Evolutionary conservation across 331 rosid species (phyloP).

Genomic region (Pyracantha coccinea): DNA sequence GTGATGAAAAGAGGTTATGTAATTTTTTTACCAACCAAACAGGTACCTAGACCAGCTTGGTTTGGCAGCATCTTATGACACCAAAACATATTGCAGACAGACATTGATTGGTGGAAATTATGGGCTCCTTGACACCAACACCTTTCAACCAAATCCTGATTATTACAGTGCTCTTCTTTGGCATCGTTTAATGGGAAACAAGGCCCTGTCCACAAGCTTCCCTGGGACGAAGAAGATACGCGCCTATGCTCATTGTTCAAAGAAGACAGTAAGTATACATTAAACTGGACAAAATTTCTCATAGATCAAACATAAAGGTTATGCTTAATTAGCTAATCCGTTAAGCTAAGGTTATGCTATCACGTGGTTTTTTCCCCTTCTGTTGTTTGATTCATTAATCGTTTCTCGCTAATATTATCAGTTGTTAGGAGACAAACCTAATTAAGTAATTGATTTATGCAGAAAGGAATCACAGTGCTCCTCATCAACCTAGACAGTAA

Average conservation of each 20-base stretch:
- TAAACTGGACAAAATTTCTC: not conserved
- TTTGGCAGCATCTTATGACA: slow-evolving; percentile 32
- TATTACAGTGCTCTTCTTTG: slow-evolving; percentile 34
- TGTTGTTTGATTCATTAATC: too few species aligned
- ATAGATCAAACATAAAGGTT: not conserved
- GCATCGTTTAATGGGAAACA: slow-evolving; percentile 21
- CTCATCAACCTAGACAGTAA: slow-evolving; percentile 16
- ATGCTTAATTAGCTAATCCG: not conserved
- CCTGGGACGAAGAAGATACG: slow-evolving; percentile 8
- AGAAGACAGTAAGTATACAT: slow-evolving; percentile 1
- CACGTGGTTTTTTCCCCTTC: too few species aligned
- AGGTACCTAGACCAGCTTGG: slow-evolving; percentile 47
- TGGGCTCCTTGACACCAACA: slow-evolving; percentile 31
- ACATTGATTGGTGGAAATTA: slow-evolving; percentile 40
- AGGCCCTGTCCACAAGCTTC: slow-evolving; percentile 17
- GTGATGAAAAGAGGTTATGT: not conserved
- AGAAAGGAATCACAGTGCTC: slow-evolving; percentile 22
- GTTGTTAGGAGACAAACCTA: too few species aligned
- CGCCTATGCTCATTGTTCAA: slow-evolving; percentile 18
- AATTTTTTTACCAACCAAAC: not conserved
- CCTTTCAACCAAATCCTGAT: slow-evolving; percentile 38
- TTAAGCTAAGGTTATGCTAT: not conserved
- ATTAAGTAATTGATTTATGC: not conserved
- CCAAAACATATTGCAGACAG: slow-evolving; percentile 36
- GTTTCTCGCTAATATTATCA: too few species aligned